phyloP scores from a whole-genome alignment of 768 basidiomycete species.

The Kwoniella dejecticola region DNA sequence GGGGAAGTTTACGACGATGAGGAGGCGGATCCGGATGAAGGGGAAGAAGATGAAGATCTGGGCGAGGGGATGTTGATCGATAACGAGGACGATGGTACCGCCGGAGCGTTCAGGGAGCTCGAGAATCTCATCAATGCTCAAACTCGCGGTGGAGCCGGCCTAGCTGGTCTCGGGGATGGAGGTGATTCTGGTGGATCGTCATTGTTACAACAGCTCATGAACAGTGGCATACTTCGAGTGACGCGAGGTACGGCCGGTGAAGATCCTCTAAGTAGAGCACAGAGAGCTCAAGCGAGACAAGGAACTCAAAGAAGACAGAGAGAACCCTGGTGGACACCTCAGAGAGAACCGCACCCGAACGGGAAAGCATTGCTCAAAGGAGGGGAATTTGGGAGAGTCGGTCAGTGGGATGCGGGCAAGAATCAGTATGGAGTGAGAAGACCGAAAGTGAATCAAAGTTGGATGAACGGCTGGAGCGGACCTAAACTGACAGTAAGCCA shows the following conservation, averaged over 20 bases:
- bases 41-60: constrained; percentile 22
- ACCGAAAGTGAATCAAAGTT: constrained; percentile 1
- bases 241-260: not conserved
- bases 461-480: constrained; percentile 14
- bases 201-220: not conserved
- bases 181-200: not conserved
- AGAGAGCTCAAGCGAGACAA: too few relatives aligned
- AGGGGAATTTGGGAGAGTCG: constrained; percentile 52
- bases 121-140: not conserved
- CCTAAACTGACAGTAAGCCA: constrained; percentile 1
- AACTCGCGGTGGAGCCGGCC: not conserved
- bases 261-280: too few relatives aligned
- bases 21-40: constrained; percentile 26
- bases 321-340: constrained; percentile 43
- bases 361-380: constrained; percentile 35
- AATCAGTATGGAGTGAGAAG: constrained; percentile 1
- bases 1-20: constrained; percentile 28
- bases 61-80: constrained; percentile 10
- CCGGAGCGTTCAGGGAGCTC: constrained; percentile 26
- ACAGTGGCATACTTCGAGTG: not conserved
- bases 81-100: constrained; percentile 18
- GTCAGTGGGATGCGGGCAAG: constrained; percentile 25
- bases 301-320: constrained; percentile 14
- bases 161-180: not conserved
- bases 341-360: constrained; percentile 34